These are phyloP conservation scores for Setaria italica DNA, from an alignment of 202 grass and related monocot genomes.

Conservation along the genomic window DNA sequence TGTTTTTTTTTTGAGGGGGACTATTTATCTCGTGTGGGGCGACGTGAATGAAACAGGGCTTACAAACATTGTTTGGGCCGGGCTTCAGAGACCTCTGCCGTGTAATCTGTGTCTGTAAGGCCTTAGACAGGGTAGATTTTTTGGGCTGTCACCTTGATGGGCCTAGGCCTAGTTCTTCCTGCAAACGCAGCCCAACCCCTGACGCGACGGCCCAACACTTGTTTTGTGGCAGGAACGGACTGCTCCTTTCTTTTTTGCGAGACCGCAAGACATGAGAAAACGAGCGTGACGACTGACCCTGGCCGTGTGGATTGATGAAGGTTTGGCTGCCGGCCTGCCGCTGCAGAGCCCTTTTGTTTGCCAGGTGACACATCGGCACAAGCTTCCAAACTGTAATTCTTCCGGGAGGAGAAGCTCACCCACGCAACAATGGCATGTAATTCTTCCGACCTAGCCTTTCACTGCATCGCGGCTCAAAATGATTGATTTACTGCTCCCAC, in stretches of 20 bases:
- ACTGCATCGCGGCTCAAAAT: neutral
- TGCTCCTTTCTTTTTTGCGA: too few species aligned
- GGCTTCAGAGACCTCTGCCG: neutral
- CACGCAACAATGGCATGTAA: neutral
- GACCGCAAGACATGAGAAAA: too few species aligned
- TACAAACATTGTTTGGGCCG: neutral
- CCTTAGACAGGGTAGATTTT: neutral
- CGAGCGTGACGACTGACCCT: too few species aligned
- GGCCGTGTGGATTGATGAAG: neutral
- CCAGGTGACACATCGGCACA: neutral
- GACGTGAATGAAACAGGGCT: too few species aligned
- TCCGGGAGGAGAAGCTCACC: neutral
- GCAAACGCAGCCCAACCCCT: neutral
- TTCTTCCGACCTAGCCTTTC: neutral
- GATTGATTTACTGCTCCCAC: neutral
- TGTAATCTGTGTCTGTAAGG: neutral
- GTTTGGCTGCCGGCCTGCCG: neutral
- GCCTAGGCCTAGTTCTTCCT: neutral
- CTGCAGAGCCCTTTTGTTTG: neutral
- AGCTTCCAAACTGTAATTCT: slow-evolving; percentile 25
- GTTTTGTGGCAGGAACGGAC: neutral
- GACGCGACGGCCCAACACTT: neutral
- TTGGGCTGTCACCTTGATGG: neutral
- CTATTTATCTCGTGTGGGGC: too few species aligned
- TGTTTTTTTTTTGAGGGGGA: too few species aligned